Evolutionary conservation across 2,329 filamentous ascomycete genomes (phyloP), one percentile per base, ranked within the genome.

Genomic region (Apiospora saccharicola): DNA sequence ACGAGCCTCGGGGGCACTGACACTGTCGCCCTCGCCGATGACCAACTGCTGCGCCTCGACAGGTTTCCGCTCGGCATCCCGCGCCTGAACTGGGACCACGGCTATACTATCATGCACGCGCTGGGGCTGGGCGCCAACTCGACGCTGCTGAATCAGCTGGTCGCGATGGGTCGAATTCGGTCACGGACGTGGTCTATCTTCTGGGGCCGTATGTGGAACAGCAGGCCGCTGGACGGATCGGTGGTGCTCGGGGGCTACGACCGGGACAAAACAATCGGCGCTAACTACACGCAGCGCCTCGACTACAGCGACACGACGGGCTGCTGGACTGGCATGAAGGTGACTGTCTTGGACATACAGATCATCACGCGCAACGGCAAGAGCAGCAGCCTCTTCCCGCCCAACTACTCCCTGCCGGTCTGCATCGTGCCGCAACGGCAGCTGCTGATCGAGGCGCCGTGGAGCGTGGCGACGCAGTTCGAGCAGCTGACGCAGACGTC

Each of bases 311-410:
- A 37, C 30, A 14, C 34, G 10, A 43, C 61, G 30, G 43, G 67
- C 22, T 68, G 67, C 67, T 41, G 67, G 37, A 68, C 30, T 13
- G 57, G 71, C 64, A 34, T 82, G 77, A 34, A 80, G 1, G 75
- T 80, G 30, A 73, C 73, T 37, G 77, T 81, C 41, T 71, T 74
- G 37, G 78, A 81, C 71, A 78, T 82, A 16, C 71, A 75, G n/a
- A 75, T 81, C 72, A 79, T 81, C 73, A 80, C 78, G 72, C 75
- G 77, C 4, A 81, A 81, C 73, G 79, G 80, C 30, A 81, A 77
- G 49, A 74, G 80, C 26, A 72, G 70, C 43, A 81, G 80, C 72
- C 75, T 82, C 30, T 78, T 79, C 73, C 13, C 22, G 13, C 0
- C 51, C 72, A 5, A 30, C 64, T 10, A 69, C 72, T 19, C 67